Conservation (phyloP, 1,284 basidiomycete genomes). For the Melanopsichium pennsylvanicum region DNA sequence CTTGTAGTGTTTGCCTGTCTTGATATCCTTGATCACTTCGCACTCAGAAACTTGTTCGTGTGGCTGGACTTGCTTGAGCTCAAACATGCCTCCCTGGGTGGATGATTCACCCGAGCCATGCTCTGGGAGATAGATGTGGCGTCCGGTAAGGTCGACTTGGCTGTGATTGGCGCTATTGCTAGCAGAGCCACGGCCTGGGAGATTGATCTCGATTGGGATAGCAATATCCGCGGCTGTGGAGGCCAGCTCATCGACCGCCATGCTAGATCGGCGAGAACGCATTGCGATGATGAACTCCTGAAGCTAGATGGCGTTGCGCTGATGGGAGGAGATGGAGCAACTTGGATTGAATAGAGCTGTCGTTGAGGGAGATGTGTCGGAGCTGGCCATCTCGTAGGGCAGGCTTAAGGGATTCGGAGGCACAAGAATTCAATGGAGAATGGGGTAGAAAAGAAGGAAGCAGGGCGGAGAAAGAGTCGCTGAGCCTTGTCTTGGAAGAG, state of each 20-base stretch:
- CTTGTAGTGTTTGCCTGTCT: conserved; percentile 52
- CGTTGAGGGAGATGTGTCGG: no score
- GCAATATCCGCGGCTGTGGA: conserved; percentile 32
- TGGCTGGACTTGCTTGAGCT: conserved; percentile 27
- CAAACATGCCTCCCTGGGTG: conserved; percentile 15
- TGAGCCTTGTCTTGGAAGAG: no score
- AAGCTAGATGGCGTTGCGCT: background rate
- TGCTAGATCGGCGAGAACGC: conserved; percentile 31
- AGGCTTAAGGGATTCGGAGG: no score
- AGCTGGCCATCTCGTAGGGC: no score
- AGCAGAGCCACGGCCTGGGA: conserved; percentile 12
- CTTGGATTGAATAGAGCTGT: background rate
- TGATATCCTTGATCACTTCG: conserved; percentile 46
- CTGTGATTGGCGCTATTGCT: conserved; percentile 28
- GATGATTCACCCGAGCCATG: background rate
- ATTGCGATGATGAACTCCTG: conserved; percentile 1
- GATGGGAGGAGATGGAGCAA: background rate
- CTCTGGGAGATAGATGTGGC: conserved; percentile 35
- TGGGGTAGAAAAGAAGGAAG: no score
- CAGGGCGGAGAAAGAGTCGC: no score
- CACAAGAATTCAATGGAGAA: no score
- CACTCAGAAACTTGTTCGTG: conserved; percentile 12
- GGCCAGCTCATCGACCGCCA: background rate
- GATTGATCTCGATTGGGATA: conserved; percentile 32
- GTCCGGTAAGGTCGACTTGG: conserved; percentile 33